These are phyloP conservation scores for Dendrobium huoshanense DNA, from an alignment of 106 monocot genomes.

Conservation along the genomic window DNA sequence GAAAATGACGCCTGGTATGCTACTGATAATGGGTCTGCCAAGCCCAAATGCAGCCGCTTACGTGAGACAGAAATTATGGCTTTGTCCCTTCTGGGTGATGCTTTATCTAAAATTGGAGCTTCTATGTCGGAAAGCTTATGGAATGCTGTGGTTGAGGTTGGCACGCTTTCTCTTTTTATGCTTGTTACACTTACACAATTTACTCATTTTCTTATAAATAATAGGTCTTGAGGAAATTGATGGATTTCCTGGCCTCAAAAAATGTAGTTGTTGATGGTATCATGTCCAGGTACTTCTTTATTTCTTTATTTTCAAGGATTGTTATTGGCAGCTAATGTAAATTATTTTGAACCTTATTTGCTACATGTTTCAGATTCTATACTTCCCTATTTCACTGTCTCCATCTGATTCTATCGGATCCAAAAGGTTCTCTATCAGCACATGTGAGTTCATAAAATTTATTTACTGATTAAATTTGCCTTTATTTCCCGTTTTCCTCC, in stretches of 20 bases:
- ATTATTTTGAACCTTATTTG: conserved; percentile 1
- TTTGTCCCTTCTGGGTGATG: conserved; percentile 56
- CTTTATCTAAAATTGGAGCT: conserved; percentile 49
- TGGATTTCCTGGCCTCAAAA: conserved; percentile 69
- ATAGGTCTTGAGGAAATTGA: conserved; percentile 73
- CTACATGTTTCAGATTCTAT: conserved; percentile 57
- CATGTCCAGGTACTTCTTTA: conserved; percentile 72
- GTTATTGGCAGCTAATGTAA: neutral
- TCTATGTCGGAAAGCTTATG: conserved; percentile 51
- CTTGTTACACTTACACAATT: neutral
- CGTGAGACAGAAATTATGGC: conserved; percentile 70
- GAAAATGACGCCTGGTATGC: conserved; percentile 17
- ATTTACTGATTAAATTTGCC: neutral
- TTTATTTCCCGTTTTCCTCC: neutral
- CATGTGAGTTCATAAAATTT: conserved; percentile 51
- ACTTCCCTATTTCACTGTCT: conserved; percentile 67
- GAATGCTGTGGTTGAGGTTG: conserved; percentile 57
- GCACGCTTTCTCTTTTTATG: conserved; percentile 13
- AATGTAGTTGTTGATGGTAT: conserved; percentile 52
- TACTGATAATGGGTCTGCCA: conserved; percentile 15
- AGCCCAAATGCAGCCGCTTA: conserved; percentile 21
- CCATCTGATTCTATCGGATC: conserved; percentile 71
- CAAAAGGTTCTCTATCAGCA: conserved; percentile 72
- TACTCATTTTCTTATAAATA: neutral
- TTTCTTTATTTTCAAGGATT: neutral